Percentiles rank a stretch among this genome's conserved stretches.
phyloP scores from a whole-genome alignment of 2,329 filamentous ascomycete species.

The Paramyrothecium sp. region DNA sequence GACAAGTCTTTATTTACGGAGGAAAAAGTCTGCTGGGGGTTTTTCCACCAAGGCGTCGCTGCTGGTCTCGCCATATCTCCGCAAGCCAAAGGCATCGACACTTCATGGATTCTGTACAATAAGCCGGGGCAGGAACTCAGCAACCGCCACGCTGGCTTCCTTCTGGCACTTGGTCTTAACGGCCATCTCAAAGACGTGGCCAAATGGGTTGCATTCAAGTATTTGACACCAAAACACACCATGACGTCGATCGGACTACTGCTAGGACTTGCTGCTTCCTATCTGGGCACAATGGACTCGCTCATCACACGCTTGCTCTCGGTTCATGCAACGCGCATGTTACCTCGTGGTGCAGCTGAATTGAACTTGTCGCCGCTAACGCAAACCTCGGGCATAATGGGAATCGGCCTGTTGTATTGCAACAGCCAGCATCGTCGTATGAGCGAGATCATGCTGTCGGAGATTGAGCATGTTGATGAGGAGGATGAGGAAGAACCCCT shows the following conservation, averaged over 20 bases:
- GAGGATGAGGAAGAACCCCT: conserved; percentile 82
- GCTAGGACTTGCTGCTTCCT: conserved; percentile 87
- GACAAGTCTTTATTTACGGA: conserved; percentile 86
- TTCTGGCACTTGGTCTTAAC: conserved; percentile 87
- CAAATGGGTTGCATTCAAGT: conserved; percentile 99
- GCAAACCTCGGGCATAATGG: conserved; percentile 96
- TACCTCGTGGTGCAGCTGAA: conserved; percentile 89
- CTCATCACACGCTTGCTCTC: conserved; percentile 90
- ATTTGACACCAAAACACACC: conserved; percentile 96
- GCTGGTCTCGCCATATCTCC: conserved; percentile 88
- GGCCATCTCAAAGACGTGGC: conserved; percentile 92
- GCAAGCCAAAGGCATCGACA: conserved; percentile 90
- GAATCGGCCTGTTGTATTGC: conserved; percentile 90
- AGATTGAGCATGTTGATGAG: conserved; percentile 82
- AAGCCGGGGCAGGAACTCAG: conserved; percentile 84
- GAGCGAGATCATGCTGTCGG: conserved; percentile 98
- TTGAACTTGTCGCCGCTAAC: conserved; percentile 90
- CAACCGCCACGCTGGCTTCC: conserved; percentile 92
- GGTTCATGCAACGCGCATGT: conserved; percentile 92
- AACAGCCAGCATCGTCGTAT: conserved; percentile 95
- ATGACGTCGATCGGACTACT: conserved; percentile 99
- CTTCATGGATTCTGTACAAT: conserved; percentile 98
- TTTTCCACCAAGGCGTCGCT: conserved; percentile 96
- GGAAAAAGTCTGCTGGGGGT: conserved; percentile 97
- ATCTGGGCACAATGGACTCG: conserved; percentile 95